Conservation (phyloP, 1,284 basidiomycete species). For the Fomitiporia mediterranea region DNA sequence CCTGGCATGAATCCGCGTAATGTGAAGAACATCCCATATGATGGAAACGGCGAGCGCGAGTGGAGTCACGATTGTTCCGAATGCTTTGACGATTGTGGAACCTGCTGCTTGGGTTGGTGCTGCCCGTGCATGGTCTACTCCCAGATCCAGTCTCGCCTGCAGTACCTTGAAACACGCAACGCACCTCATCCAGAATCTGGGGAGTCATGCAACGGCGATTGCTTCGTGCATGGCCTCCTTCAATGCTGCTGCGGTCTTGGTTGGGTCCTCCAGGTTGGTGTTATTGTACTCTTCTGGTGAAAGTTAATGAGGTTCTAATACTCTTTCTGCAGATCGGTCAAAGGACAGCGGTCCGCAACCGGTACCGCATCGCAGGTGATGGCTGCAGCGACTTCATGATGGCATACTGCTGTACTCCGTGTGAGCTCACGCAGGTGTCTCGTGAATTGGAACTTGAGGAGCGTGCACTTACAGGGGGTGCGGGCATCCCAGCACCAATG, state of each 20-base stretch:
- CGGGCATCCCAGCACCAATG: background rate
- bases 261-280: conserved; percentile 39
- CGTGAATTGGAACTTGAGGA: conserved; percentile 48
- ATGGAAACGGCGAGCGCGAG: conserved; percentile 36
- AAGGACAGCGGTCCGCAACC: conserved; percentile 36
- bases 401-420: conserved; percentile 42
- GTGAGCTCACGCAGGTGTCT: conserved; percentile 44
- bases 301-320: background rate
- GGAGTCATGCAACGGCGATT: conserved; percentile 21
- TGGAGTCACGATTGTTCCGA: conserved; percentile 42
- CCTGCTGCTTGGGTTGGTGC: conserved; percentile 28
- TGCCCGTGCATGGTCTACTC: conserved; percentile 27
- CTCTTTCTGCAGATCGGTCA: conserved; percentile 40
- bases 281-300: background rate
- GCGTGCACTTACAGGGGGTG: conserved; percentile 17
- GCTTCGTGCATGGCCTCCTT: conserved; percentile 23
- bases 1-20: conserved; percentile 28
- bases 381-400: conserved; percentile 37
- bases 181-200: conserved; percentile 24
- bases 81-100: conserved; percentile 33
- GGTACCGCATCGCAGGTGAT: conserved; percentile 43
- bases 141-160: conserved; percentile 25
- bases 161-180: conserved; percentile 22
- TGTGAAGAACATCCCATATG: conserved; percentile 36
- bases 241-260: conserved; percentile 33